Evolutionary conservation across 2,329 filamentous ascomycete genomes (phyloP), one percentile per base, ranked within the genome.

Genomic region (Colletotrichum cereale): DNA sequence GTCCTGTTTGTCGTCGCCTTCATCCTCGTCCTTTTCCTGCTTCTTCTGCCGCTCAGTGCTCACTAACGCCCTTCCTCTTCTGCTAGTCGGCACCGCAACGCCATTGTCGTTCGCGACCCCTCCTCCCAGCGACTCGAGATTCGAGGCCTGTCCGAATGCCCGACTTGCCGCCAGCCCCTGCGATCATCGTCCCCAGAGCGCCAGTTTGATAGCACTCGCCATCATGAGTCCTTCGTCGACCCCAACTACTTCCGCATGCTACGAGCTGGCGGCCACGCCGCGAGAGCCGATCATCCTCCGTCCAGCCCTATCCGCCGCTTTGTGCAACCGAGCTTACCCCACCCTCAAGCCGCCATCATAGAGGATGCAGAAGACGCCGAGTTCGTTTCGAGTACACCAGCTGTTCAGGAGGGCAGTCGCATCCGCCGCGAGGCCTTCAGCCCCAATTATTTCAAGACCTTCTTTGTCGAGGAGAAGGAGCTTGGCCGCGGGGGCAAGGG

Each of bases 221-320:
- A 83, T 42, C 81, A 80, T 75, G 87, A 92, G 60, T 88, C 91
- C 67, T 98, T 95, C 79, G 93, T 98, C 76, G 92, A 95, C 77
- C 95, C 95, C 2, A 90, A 95, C 62, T 99, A 99, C 85, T 99
- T 99, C 82, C 94, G 94, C 77, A 95, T 98, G 92, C 90, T 99
- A 50, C 92, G 90, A 81, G 81, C 86, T 77, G 81, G 84, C 80
- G 79, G 84, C 75, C 66, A 78, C 81, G 85, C 81, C 80, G 86
- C 81, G 79, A 84, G 77, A 72, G 81, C 78, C 74, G 83, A 81
- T 76, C 85, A 79, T 74, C 79, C 81, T 21, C 85, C 87, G 0
- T 82, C 86, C 14, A 89, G 86, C 71, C 87, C 88, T 0, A 84
- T 90, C 60, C 85, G 88, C 53, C 84, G 88, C 62, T 80, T 88